A percentile compares a stretch with the other conserved stretches of the same genome.
Evolutionary conservation across 2,329 filamentous ascomycete species (phyloP).

Genomic region (Microdochium nivale): DNA sequence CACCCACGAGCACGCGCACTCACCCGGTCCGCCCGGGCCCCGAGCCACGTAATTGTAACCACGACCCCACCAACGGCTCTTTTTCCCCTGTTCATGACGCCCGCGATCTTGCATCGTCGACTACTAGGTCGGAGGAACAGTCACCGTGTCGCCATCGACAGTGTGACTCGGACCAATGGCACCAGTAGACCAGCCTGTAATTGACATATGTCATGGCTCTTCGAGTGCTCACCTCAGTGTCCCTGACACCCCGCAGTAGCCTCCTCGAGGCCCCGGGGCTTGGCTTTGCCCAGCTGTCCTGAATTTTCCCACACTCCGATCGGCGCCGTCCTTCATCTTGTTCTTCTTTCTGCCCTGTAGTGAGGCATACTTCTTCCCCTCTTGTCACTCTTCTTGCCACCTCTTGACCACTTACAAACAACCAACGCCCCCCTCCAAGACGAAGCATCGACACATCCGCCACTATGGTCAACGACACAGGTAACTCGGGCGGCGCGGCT

Average conservation of each 20-base stretch:
- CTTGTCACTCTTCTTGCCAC: neutral
- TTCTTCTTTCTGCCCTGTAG: neutral
- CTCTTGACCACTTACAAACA: neutral
- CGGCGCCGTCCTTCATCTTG: neutral
- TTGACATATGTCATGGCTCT: too few relatives aligned
- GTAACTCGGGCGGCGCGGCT: constrained; percentile 8
- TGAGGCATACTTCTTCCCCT: neutral
- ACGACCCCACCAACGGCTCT: neutral
- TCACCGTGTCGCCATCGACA: constrained; percentile 5
- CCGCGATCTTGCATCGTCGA: neutral
- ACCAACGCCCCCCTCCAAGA: neutral
- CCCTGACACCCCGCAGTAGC: too few relatives aligned
- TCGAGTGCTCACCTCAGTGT: too few relatives aligned
- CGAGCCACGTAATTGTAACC: neutral
- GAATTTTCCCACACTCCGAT: too few relatives aligned
- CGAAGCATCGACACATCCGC: neutral
- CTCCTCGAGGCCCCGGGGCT: too few relatives aligned
- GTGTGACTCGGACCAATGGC: too few relatives aligned
- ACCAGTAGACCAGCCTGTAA: too few relatives aligned
- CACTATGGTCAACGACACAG: constrained; percentile 12
- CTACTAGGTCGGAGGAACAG: too few relatives aligned
- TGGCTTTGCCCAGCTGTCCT: too few relatives aligned
- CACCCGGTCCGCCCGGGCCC: neutral
- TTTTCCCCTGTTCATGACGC: neutral
- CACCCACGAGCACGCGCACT: neutral